These are phyloP conservation scores for Coemansia guatemalensis DNA, from an alignment of 192 early-diverging fungal genomes.

Conservation along the genomic window DNA sequence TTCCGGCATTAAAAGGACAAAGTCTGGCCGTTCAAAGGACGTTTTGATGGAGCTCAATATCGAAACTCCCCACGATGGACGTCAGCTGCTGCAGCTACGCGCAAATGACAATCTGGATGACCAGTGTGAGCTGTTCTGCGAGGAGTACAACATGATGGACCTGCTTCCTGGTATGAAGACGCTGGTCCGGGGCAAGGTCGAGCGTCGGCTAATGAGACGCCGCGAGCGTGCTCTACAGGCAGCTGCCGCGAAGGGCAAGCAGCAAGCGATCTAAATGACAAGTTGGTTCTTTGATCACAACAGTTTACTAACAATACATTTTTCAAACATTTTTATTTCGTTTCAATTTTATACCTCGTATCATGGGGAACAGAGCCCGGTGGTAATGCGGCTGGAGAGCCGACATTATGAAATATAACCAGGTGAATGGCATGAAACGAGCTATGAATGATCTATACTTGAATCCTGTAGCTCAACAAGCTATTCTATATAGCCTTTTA, in stretches of 20 bases:
- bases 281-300: background rate
- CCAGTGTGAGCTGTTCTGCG: slow-evolving; percentile 42
- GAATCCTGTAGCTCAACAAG: slow-evolving; percentile 2
- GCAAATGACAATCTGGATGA: slow-evolving; percentile 34
- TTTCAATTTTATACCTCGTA: background rate
- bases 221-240: slow-evolving; percentile 44
- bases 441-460: slow-evolving; percentile 14
- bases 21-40: slow-evolving; percentile 30
- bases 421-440: slow-evolving; percentile 15
- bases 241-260: slow-evolving; percentile 28
- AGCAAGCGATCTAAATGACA: background rate
- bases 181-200: slow-evolving; percentile 48
- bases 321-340: slow-evolving; percentile 4
- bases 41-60: slow-evolving; percentile 53
- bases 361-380: background rate
- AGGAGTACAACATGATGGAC: slow-evolving; percentile 35
- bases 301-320: slow-evolving; percentile 1
- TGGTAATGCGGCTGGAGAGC: background rate
- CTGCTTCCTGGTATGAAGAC: slow-evolving; percentile 47
- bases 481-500: background rate
- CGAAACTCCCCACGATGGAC: slow-evolving; percentile 41
- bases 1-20: slow-evolving; percentile 1
- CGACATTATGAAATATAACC: too few species aligned
- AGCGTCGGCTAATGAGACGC: slow-evolving; percentile 44
- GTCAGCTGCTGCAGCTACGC: slow-evolving; percentile 41